Conservation (phyloP, 108 stramenopile species). For the Nitzschia putrida region DNA sequence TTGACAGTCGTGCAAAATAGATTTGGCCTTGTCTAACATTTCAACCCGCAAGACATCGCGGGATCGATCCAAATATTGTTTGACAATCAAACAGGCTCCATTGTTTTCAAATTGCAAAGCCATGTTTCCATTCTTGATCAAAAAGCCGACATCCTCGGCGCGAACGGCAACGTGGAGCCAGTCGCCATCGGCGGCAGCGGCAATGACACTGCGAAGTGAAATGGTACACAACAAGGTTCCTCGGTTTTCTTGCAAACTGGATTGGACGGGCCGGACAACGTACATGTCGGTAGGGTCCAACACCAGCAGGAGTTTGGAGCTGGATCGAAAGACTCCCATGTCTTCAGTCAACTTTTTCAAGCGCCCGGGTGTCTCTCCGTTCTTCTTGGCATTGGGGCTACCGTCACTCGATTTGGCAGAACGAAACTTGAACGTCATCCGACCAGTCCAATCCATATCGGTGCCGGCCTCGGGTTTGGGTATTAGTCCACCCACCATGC, state of each 20-base stretch:
- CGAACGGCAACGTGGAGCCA: conserved; percentile 72
- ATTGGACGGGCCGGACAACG: conserved; percentile 47
- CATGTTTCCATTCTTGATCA: conserved; percentile 76
- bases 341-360: conserved; percentile 19
- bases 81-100: conserved; percentile 54
- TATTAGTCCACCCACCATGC: conserved; percentile 57
- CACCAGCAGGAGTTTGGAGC: conserved; percentile 41
- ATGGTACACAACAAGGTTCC: conserved; percentile 54
- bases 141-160: conserved; percentile 34
- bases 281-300: conserved; percentile 73
- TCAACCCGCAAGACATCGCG: conserved; percentile 39
- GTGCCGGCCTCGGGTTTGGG: conserved; percentile 47
- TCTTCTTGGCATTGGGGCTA: not conserved
- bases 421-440: conserved; percentile 63
- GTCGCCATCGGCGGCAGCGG: conserved; percentile 61
- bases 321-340: conserved; percentile 5
- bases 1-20: not conserved
- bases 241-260: conserved; percentile 38
- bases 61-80: conserved; percentile 65
- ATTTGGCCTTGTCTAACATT: conserved; percentile 22
- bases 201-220: conserved; percentile 65
- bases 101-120: conserved; percentile 61
- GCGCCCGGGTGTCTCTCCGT: not conserved
- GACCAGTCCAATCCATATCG: conserved; percentile 71
- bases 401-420: conserved; percentile 6